Evolutionary conservation across 306 rosid genomes (phyloP), one percentile per base, ranked within the genome.

Genomic region (Cucumis cinereus): DNA sequence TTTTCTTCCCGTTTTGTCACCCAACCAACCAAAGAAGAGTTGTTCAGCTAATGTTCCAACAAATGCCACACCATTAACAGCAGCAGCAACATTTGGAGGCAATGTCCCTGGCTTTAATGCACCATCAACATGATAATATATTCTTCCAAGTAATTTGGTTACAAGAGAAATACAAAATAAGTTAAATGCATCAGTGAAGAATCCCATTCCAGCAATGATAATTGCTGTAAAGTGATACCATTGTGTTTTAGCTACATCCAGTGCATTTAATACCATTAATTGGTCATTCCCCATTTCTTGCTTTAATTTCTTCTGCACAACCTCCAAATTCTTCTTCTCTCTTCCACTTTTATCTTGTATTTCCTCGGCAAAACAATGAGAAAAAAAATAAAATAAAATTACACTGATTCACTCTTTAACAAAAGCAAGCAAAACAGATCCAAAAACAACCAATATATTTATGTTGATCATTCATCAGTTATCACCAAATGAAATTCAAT

Each of bases 11-110:
- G 88, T 3, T 78, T 88, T 89, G 80, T 91, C 95, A 2, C 97
- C 95, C 6, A 91, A 85, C 95, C 95, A 91, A n/a, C 95, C 97
- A 13, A 91, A 91, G 86, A 88, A 91, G 79, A 88, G 97, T 62
- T 89, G 90, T 10, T 95, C 97, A 0, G 87, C 56, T 17, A 91
- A 77, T 5, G 95, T 91, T 73, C 97, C 97, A 8, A 85, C 24
- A 28, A 91, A 84, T 6, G 95, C 95, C 0, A 91, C 92, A 7
- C 95, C 91, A 24, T 91, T 91, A 0, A 91, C 91, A 2, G 93
- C 91, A 6, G 93, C 92, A 1, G 97, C 68, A 0, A 89, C 90
- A 6, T 85, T 77, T 3, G 97, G 93, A 77, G 97, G 97, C 77
- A 91, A 72, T 4, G 80, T n/a, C 0, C 95, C 97, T 0, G 95